Base-by-base conservation (phyloP, 2,329 filamentous ascomycete species). In the Bipolaris gigantea region DNA sequence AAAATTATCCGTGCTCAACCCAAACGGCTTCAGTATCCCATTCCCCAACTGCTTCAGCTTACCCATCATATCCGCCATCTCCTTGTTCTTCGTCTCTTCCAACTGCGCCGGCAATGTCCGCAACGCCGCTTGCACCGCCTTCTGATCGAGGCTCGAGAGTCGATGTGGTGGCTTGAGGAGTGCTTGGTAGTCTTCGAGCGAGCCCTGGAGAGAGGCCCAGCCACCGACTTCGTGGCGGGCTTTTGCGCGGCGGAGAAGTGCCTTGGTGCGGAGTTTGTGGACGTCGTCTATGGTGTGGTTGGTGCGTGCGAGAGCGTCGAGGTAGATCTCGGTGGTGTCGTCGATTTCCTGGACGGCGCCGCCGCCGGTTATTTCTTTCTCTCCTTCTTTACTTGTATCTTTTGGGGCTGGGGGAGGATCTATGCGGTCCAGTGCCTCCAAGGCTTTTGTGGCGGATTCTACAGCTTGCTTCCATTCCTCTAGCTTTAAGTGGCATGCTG, bases 51-150 rank as follows among this genome's bases (percentile, higher is more conserved):
- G 86, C 72, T 96, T 97, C 65, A 99, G 76, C 78, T 97, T 97
- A 16, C 89, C 90, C 92, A 96, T 96, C 92, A 97, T 97, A 77
- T 99, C 93, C 2, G 84, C 87, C 83, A 94, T 90, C 76, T 99
- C 94, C 63, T 83, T 83, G 69, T 96, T 88, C 76, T 92, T 90
- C 1, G 92, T 92, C 16, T 83, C 83, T 60, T 93, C 89, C 45
- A 91, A 83, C 57, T 82, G 81, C 1, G 82, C 78, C 1, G 90
- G 90, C 35, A 97, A 75, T 19, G 79, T 77, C 13, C 80, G 75
- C 55, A 95, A 78, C 63, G 91, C 88, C 25, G 79, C 75, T 48
- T 85, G 80, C 1, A 95, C 88, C 15, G 88, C 83, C 65, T 82
- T 85, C 69, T 78, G 79, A 66, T 97, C 92, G 8, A 84, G 80